Conservation (phyloP, 2,329 filamentous ascomycete genomes). For the Truncatella angustata region DNA sequence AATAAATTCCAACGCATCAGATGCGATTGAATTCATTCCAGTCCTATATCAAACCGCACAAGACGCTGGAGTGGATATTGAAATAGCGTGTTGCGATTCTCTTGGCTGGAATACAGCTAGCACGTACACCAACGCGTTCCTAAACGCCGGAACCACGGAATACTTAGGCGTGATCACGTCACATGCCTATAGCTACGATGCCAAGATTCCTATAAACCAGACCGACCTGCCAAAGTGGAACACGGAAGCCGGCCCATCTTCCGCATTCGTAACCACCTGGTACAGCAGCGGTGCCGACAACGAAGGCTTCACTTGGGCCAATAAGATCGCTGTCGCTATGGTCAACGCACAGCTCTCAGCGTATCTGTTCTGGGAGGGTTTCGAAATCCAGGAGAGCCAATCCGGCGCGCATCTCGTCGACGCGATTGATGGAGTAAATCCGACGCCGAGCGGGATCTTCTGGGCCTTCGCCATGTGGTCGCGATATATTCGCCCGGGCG, state of each 20-base stretch:
- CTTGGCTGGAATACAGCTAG: slow-evolving; percentile 14
- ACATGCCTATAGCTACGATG: slow-evolving; percentile 22
- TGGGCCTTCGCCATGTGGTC: slow-evolving; percentile 26
- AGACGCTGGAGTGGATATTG: slow-evolving; percentile 32
- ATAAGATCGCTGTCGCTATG: slow-evolving; percentile 39
- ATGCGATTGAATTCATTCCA: slow-evolving; percentile 25
- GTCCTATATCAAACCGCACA: slow-evolving; percentile 39
- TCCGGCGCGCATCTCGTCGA: slow-evolving; percentile 26
- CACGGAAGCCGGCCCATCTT: slow-evolving; percentile 41
- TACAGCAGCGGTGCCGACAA: slow-evolving; percentile 37
- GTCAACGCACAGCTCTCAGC: slow-evolving; percentile 43
- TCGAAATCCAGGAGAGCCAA: slow-evolving; percentile 25
- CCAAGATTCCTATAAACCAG: slow-evolving; percentile 19
- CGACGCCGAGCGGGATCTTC: slow-evolving; percentile 20
- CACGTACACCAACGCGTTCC: slow-evolving; percentile 13
- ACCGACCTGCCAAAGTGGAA: slow-evolving; percentile 40
- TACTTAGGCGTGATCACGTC: slow-evolving; percentile 16
- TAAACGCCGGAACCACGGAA: slow-evolving; percentile 10
- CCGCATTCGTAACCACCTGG: slow-evolving; percentile 35
- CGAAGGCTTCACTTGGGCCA: slow-evolving; percentile 34
- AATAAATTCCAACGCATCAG: slow-evolving; percentile 26
- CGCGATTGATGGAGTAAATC: slow-evolving; percentile 20
- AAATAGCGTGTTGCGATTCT: slow-evolving; percentile 44
- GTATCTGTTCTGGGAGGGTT: slow-evolving; percentile 49
- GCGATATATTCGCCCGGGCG: slow-evolving; percentile 21